Evolutionary conservation across 2,329 filamentous ascomycete species (phyloP), one percentile per base, ranked within the genome.

Genomic region (Arachnomyces sp.): DNA sequence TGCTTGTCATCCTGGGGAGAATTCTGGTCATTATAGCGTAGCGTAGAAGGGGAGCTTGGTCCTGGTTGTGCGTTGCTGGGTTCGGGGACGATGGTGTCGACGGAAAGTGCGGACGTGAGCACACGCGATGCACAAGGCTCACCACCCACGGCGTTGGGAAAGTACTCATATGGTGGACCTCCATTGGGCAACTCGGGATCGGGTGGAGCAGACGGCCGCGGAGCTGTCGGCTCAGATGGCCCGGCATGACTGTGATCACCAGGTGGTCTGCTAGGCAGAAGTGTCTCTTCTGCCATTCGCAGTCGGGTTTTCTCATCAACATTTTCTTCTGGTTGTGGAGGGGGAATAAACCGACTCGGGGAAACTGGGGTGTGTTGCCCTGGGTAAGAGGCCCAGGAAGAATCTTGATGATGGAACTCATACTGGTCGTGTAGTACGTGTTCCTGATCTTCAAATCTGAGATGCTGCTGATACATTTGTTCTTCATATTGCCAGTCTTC

Each of bases 271-370:
- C 88, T 94, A 2, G 90, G 90, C 15, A 95, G 64, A 4, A 95
- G 66, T 34, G 81, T 76, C 49, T 82, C 76, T 63, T 95, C 89
- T 31, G 86, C 87, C 43, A 77, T 77, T 34, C 81, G 77, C 43
- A 92, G 65, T 36, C 81, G 79, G 44, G 93, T 82, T 61, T 95
- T 95, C 48, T 96, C 92, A 9, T 82, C 79, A 25, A 88, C 65
- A 3, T 67, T 72, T 44, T 75, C 74, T 40, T 86, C 79, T 57
- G 50, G 76, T 72, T 40, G 71, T 60, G 37, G 75, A 64, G 48
- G 69, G 4, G 47, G 43, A 15, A 44, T 38, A 17, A 43, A 43
- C 25, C 25, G 29, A 41, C 36, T 7, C 14, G 33, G 20, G 13
- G 45, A 43, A 20, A 5, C 20, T 25, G 20, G 5, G 9, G 5